phyloP scores from a whole-genome alignment of 108 stramenopile genomes.

The Aurantiochytrium sp. region DNA sequence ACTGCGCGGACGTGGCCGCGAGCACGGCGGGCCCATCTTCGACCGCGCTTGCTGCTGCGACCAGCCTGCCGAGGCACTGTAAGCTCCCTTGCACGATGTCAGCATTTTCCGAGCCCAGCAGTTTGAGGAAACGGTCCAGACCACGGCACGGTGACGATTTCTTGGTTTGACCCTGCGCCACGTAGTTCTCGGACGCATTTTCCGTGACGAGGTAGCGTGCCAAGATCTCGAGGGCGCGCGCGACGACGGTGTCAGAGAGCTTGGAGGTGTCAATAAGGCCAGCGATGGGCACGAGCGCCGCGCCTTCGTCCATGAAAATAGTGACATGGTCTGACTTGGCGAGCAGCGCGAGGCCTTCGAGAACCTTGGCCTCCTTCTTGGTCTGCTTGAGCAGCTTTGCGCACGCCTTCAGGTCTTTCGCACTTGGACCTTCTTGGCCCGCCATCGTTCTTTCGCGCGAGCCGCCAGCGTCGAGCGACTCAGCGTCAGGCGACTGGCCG shows the following conservation, averaged over 20 bases:
- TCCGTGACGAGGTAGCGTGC: neutral
- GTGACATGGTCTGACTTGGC: neutral
- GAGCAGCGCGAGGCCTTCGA: neutral
- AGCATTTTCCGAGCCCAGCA: neutral
- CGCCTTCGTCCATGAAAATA: neutral
- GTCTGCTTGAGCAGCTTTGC: slow-evolving; percentile 20
- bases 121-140: neutral
- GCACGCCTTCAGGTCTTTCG: slow-evolving; percentile 13
- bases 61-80: neutral
- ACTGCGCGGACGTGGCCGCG: neutral
- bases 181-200: neutral
- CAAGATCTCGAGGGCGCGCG: neutral
- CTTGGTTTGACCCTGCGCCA: neutral
- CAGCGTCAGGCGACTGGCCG: too few species aligned
- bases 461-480: too few species aligned
- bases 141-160: slow-evolving; percentile 2
- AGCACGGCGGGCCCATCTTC: neutral
- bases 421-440: too few species aligned
- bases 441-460: too few species aligned
- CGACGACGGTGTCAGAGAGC: neutral
- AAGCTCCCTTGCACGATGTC: neutral
- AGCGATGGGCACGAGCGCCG: neutral
- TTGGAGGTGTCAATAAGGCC: neutral
- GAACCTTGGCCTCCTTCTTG: neutral
- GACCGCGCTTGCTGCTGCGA: neutral